phyloP scores from a whole-genome alignment of 2,329 filamentous ascomycete genomes.

The Colletotrichum zoysiae region DNA sequence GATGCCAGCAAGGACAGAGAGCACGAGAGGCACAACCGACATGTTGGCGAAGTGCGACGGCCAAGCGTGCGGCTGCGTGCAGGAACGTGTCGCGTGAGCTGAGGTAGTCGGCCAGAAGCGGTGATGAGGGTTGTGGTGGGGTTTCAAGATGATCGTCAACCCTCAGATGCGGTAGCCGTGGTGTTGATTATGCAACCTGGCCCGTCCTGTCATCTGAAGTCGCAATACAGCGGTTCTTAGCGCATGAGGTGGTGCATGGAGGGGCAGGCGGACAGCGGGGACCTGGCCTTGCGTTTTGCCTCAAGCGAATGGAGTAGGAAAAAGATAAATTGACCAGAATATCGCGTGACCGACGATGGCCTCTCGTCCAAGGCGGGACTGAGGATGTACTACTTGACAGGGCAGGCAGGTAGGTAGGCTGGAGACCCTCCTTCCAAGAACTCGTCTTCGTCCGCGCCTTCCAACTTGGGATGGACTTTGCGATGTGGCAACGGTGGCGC shows the following conservation, averaged over 20 bases:
- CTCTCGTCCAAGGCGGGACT: constrained; percentile 6
- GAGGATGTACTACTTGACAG: not conserved
- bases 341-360: constrained; percentile 19
- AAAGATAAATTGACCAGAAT: not conserved
- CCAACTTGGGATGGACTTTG: constrained; percentile 37
- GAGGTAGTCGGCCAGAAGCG: no score
- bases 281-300: not conserved
- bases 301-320: not conserved
- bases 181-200: constrained; percentile 32
- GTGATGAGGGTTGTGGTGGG: constrained; percentile 7
- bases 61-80: not conserved
- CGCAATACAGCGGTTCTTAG: constrained; percentile 28
- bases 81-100: constrained; percentile 10
- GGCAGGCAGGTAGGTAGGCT: constrained; percentile 21
- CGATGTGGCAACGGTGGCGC: constrained; percentile 35
- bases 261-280: not conserved
- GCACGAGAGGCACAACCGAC: constrained; percentile 26
- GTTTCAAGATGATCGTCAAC: constrained; percentile 20
- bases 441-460: constrained; percentile 38
- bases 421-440: constrained; percentile 33
- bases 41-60: constrained; percentile 14
- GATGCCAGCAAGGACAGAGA: constrained; percentile 36
- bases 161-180: not conserved
- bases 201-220: constrained; percentile 40
- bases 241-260: constrained; percentile 16